Percentiles rank a stretch among this genome's conserved stretches.
These are phyloP conservation scores for Zizania palustris DNA, from an alignment of 202 grass and related monocot genomes.

Conservation along the genomic window DNA sequence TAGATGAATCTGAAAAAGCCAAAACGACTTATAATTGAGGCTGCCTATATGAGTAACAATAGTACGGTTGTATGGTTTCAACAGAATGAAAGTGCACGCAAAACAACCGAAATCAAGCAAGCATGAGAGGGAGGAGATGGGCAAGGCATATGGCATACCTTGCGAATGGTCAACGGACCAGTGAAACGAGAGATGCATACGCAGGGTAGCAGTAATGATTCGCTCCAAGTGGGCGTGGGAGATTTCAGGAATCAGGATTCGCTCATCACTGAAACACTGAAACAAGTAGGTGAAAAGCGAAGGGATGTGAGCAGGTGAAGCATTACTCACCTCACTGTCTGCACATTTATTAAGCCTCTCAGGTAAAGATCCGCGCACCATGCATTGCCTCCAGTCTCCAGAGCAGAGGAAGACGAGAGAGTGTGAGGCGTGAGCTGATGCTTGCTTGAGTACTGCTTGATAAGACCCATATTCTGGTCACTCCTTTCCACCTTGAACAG, in stretches of 20 bases:
- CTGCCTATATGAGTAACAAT: not conserved
- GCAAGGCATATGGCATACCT: not conserved
- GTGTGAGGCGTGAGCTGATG: not conserved
- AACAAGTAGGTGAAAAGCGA: constrained; percentile 37
- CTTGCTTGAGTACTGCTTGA: not conserved
- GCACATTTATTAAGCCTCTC: constrained; percentile 24
- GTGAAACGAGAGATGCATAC: not conserved
- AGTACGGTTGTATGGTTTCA: not conserved
- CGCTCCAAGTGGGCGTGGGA: not conserved
- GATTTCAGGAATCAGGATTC: constrained; percentile 38
- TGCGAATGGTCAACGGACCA: not conserved
- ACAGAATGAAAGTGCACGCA: not conserved
- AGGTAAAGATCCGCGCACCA: constrained; percentile 10
- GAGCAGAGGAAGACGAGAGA: not conserved
- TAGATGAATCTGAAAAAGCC: too few relatives aligned
- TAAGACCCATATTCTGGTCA: constrained; percentile 15
- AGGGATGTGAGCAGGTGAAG: not conserved
- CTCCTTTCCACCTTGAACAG: constrained; percentile 27
- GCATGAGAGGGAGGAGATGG: not conserved
- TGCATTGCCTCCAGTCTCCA: not conserved
- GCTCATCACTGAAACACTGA: constrained; percentile 39
- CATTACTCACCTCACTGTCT: constrained; percentile 3
- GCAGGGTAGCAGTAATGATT: constrained; percentile 26
- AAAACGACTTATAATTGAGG: not conserved
- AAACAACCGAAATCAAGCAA: not conserved